Base-by-base conservation (phyloP, 306 rosid genomes). In the Alnus glutinosa region DNA sequence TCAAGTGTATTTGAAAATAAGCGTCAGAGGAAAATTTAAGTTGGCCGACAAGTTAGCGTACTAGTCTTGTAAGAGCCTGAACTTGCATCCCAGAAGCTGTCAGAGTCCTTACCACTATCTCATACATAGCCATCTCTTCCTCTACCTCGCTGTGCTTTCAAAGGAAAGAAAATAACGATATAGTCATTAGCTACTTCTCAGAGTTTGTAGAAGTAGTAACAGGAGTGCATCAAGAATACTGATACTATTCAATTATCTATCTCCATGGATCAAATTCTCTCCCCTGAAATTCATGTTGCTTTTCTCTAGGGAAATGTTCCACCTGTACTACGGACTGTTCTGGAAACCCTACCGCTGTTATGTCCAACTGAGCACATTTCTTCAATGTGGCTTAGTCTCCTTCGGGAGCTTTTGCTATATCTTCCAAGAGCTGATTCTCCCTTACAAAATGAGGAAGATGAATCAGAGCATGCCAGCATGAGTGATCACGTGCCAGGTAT, bases 341-440 rank as follows among this genome's bases (percentile, higher is more conserved):
- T 95, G 83, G 98, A 93, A 83, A 86, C 91, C 70, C 79, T 95
- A 80, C 98, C 98, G 10, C 81, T 90, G 70, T 81, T 95, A 80
- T 77, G 92, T 64, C 98, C 98, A 71, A 76, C 92, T 46, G 86
- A 91, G 85, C 79, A 80, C 75, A 85, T 87, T 81, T 83, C 97
- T 84, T 88, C 98, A 34, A 90, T 89, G 97, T 95, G 98, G 98
- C 89, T 90, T 71, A 84, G 87, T 89, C 91, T 95, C 82, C 87
- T 95, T 77, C 91, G 90, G 58, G 90, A 88, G 74, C 81, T 91
- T 84, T 81, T 89, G 85, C 89, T 85, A 82, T 95, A 91, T 90
- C 91, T 95, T 81, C 98, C 98, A 66, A 88, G 89, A 83, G 88
- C 87, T 64, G 84, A 84, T 79, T 82, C 91, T 81, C 83, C 83